Evolutionary conservation across 352 stramenopile species (phyloP).

Genomic region (Globisporangium emineosum): DNA sequence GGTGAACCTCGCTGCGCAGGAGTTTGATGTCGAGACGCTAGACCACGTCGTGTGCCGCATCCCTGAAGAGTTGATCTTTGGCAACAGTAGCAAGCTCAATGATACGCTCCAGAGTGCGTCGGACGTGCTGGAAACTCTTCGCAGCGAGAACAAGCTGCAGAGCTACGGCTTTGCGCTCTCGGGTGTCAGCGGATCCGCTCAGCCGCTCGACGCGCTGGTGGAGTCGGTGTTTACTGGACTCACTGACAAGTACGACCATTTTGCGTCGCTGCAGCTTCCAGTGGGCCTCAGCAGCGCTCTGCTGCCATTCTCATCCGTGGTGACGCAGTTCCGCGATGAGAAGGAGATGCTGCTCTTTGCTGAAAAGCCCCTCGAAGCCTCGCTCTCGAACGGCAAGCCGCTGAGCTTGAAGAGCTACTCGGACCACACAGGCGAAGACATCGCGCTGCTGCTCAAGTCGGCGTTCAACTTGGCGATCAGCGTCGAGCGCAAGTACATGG

Average conservation of each 20-base stretch:
- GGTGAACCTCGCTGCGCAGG: slow-evolving; percentile 41
- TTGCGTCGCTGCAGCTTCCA: slow-evolving; percentile 64
- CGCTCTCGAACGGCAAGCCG: slow-evolving; percentile 65
- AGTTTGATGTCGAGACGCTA: slow-evolving; percentile 55
- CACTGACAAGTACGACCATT: slow-evolving; percentile 38
- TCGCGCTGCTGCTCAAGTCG: slow-evolving; percentile 72
- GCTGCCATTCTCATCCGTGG: slow-evolving; percentile 27
- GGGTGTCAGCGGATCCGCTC: slow-evolving; percentile 13
- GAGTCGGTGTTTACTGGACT: slow-evolving; percentile 41
- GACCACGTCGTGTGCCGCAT: slow-evolving; percentile 66
- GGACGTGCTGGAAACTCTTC: slow-evolving; percentile 39
- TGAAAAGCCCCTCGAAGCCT: slow-evolving; percentile 57
- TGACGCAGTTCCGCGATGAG: slow-evolving; percentile 46
- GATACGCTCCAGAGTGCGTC: slow-evolving; percentile 32
- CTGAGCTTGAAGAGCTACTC: slow-evolving; percentile 49
- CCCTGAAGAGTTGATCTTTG: slow-evolving; percentile 43
- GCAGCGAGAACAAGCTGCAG: slow-evolving; percentile 41
- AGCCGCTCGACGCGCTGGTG: slow-evolving; percentile 36
- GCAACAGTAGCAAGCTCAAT: slow-evolving; percentile 18
- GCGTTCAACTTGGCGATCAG: slow-evolving; percentile 80
- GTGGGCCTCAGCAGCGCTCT: slow-evolving; percentile 37
- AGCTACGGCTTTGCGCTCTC: slow-evolving; percentile 63
- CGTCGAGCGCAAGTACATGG: slow-evolving; percentile 79
- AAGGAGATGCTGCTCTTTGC: slow-evolving; percentile 54
- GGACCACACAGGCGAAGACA: slow-evolving; percentile 47